These are phyloP conservation scores for Drechslerella coelobrocha DNA, from an alignment of 2,329 filamentous ascomycete genomes.

Conservation along the genomic window DNA sequence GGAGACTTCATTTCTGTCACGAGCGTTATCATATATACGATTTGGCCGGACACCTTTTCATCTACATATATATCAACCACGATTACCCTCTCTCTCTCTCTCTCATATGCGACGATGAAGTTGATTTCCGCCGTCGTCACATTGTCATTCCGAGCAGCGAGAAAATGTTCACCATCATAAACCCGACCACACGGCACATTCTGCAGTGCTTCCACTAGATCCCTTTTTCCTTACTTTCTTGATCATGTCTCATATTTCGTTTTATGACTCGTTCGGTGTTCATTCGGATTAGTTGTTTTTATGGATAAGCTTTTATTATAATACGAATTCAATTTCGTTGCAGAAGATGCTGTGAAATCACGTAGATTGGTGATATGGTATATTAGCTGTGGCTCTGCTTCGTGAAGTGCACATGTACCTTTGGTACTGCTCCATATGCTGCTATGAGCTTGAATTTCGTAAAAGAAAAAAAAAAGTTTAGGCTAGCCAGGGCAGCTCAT, in stretches of 20 bases:
- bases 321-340: slow-evolving; percentile 49
- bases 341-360: slow-evolving; percentile 10
- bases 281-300: slow-evolving; percentile 38
- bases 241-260: slow-evolving; percentile 34
- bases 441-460: no score
- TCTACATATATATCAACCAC: slow-evolving; percentile 7
- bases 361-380: not conserved
- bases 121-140: no score
- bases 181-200: not conserved
- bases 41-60: slow-evolving; percentile 13
- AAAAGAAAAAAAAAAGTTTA: no score
- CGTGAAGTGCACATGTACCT: no score
- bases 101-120: not conserved
- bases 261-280: slow-evolving; percentile 48
- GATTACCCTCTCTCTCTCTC: slow-evolving; percentile 8
- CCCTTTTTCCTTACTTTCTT: slow-evolving; percentile 1
- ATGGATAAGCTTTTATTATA: slow-evolving; percentile 49
- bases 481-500: no score
- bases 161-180: not conserved
- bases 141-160: no score
- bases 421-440: no score
- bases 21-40: slow-evolving; percentile 43
- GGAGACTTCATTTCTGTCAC: slow-evolving; percentile 26
- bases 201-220: slow-evolving; percentile 19
- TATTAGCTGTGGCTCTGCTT: not conserved